Evolutionary conservation across 2,329 filamentous ascomycete species (phyloP), one percentile per base, ranked within the genome.

Genomic region (Stromatinia cepivora): DNA sequence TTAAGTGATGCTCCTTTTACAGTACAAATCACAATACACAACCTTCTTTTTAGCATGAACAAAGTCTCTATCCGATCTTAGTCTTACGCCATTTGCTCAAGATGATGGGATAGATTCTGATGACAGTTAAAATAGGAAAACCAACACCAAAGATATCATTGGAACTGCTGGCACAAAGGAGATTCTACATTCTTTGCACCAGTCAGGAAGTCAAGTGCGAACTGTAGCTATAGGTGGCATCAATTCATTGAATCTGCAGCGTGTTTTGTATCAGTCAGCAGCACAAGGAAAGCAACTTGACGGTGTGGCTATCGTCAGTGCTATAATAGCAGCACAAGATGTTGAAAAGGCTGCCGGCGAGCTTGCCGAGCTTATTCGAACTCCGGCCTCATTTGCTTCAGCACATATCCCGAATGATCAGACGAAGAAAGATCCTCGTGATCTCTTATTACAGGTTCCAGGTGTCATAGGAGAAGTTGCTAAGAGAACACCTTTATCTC

Each of bases 181-280:
- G 5, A 91, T 94, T 68, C 83, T 96, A 6, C 77, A 81, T 10
- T 82, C 84, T 52, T 87, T 97, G 46, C 65, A 73, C 45, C 61
- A 70, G 20, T 52, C 81, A 75, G 75, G 79, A 17, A 71, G 69
- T 69, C 70, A 80, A 73, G 80, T 88, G 4, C 86, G 85, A 50
- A 87, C 91, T 8, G 94, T 97, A 59, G 92, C 91, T 77, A 98
- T 98, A 75, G 94, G 94, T 70, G 94, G 94, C 69, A 88, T 98
- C 80, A 94, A 95, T 79, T 84, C 86, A 25, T 83, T 84, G 70
- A 98, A 97, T 78, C 81, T 90, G 7, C 88, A 91, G 72, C 85
- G 89, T 34, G 88, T 97, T 7, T 79, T 94, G 22, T 90, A 90
- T 78, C 91, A 94, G 80, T 90, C 88, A 70, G 80, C 72, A 17